Evolutionary conservation across 2,329 filamentous ascomycete genomes (phyloP).

Genomic region (Colletotrichum spinosum): DNA sequence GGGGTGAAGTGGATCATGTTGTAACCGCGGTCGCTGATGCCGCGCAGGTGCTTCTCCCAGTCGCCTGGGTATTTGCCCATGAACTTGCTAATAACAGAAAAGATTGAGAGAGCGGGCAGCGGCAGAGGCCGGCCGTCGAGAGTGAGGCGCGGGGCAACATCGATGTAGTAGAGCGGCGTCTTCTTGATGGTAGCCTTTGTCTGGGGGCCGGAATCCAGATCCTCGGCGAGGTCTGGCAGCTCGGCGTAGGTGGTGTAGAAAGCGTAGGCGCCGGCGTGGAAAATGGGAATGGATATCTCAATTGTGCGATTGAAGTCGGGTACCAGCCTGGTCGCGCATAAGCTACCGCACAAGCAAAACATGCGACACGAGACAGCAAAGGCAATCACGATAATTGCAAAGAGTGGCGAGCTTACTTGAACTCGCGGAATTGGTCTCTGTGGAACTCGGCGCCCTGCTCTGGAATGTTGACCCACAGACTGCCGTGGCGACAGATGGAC

Average conservation of each 20-base stretch:
- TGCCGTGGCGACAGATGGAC: slow-evolving; percentile 94
- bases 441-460: slow-evolving; percentile 79
- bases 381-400: no score
- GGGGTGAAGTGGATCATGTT: slow-evolving; percentile 99
- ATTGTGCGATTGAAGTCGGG: slow-evolving; percentile 94
- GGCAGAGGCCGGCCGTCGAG: slow-evolving; percentile 82
- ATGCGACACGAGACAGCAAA: background rate
- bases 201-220: slow-evolving; percentile 58
- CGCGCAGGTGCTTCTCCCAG: slow-evolving; percentile 89
- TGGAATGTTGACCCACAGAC: slow-evolving; percentile 96
- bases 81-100: slow-evolving; percentile 97
- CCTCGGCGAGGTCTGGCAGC: slow-evolving; percentile 79
- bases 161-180: slow-evolving; percentile 89
- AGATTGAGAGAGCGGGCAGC: slow-evolving; percentile 87
- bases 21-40: slow-evolving; percentile 92
- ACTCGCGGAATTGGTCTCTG: slow-evolving; percentile 84
- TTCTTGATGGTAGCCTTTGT: slow-evolving; percentile 67
- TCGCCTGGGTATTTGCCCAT: slow-evolving; percentile 92
- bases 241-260: slow-evolving; percentile 95
- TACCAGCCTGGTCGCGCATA: slow-evolving; percentile 69
- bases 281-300: slow-evolving; percentile 88
- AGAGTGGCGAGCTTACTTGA: slow-evolving; percentile 73
- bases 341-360: slow-evolving; percentile 1
- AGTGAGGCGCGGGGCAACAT: slow-evolving; percentile 85
- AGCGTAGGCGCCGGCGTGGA: slow-evolving; percentile 86